Evolutionary conservation across 1,284 basidiomycete species (phyloP), one percentile per base, ranked within the genome.

Genomic region (Puccinia hordei): DNA sequence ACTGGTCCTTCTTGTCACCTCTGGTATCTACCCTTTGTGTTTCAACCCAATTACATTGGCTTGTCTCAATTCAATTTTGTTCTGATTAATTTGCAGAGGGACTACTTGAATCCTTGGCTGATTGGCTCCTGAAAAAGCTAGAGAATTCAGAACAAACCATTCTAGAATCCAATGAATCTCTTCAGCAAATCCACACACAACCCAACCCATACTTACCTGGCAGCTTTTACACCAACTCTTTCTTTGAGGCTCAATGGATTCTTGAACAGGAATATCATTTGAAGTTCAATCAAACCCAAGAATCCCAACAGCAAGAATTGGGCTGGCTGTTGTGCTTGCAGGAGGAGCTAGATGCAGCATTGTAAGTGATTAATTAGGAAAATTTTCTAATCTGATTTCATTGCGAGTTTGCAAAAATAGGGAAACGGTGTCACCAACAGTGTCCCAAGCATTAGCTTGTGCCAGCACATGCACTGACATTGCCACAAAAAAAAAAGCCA

Each of bases 101-200:
- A 9, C 30, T 55, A 4, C 35, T 55, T 27, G 55, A 33, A 4
- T 30, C 69, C 15, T 49, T n/a, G 10, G 53, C 53, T 2, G 19
- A 73, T 13, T 73, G 72, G 72, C 53, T 59, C 5, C 19, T 73
- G 1, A n/a, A 38, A 2, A 59, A 41, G 53, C 53, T 73, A 13
- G 17, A 24, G 5, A 53, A 74, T 61, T 38, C 73, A 8, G 30
- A 57, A 24, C 30, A 35, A 27, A 44, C 46, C 2, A 59, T 46
- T 10, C 27, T 15, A 5, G 5, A 74, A 27, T 12, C 55, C 10
- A 27, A 17, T 27, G 61, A 1, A 22, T 5, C 24, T 1, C 73
- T 74, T 22, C 1, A 15, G 0, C 30, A 61, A 30, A 12, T 74
- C 17, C 55, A 61, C 44, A 2, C 13, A 2, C 4, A 46, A 0